phyloP scores from a whole-genome alignment of 1,284 basidiomycete species.

The Naganishia sp. region DNA sequence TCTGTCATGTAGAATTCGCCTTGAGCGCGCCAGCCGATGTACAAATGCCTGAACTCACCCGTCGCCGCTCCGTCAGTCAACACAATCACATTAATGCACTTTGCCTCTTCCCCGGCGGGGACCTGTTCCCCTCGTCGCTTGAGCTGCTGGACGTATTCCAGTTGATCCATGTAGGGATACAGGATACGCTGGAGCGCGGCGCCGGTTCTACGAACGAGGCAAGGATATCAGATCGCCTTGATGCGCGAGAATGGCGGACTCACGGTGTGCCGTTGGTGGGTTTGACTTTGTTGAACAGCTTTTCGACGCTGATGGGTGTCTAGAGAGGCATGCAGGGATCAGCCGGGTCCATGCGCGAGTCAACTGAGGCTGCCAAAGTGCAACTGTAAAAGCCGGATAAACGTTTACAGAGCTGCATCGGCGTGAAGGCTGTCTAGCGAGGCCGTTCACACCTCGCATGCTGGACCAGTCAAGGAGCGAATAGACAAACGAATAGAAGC shows the following conservation, averaged over 20 bases:
- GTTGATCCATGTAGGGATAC: slow-evolving; percentile 47
- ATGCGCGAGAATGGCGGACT: too few species aligned
- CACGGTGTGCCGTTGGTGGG: slow-evolving; percentile 49
- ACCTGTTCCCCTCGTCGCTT: slow-evolving; percentile 9
- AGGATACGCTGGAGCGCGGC: slow-evolving; percentile 45
- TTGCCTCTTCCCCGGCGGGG: slow-evolving; percentile 36
- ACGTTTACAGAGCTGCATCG: too few species aligned
- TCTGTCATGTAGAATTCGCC: not conserved
- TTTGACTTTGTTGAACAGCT: slow-evolving; percentile 47
- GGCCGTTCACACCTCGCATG: too few species aligned
- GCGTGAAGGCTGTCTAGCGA: too few species aligned
- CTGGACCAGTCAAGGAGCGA: too few species aligned
- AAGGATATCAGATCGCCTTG: too few species aligned
- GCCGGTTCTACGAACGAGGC: slow-evolving; percentile 41
- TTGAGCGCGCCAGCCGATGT: not conserved
- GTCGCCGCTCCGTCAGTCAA: slow-evolving; percentile 36
- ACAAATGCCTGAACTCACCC: slow-evolving; percentile 27
- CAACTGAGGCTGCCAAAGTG: too few species aligned
- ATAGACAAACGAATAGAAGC: too few species aligned
- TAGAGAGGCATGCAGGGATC: slow-evolving; percentile 11
- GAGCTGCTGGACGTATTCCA: slow-evolving; percentile 38
- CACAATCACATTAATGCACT: slow-evolving; percentile 47
- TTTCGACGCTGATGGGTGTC: slow-evolving; percentile 47
- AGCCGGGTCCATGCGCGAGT: too few species aligned
- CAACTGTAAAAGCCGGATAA: too few species aligned